These are phyloP conservation scores for Phytophthora fragariaefolia DNA, from an alignment of 352 stramenopile genomes.

Conservation along the genomic window DNA sequence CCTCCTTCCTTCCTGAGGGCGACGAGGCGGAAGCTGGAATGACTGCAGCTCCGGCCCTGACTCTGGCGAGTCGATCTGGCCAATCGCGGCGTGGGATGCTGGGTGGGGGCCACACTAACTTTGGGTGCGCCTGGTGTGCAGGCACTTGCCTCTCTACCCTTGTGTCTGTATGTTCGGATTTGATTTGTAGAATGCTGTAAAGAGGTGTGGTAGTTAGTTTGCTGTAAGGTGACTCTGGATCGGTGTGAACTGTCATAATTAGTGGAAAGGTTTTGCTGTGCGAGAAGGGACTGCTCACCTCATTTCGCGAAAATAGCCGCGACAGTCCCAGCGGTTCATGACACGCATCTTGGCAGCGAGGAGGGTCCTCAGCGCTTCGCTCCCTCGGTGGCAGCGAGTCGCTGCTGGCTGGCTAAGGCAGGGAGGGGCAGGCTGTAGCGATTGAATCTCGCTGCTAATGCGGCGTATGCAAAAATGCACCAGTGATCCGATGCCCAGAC, in stretches of 20 bases:
- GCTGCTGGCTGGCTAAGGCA: background rate
- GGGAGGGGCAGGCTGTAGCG: background rate
- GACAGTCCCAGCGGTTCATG: background rate
- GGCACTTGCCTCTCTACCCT: background rate
- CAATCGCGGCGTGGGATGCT: background rate
- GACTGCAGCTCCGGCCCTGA: constrained; percentile 2
- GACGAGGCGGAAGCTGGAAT: constrained; percentile 21
- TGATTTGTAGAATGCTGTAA: no score
- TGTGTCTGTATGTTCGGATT: background rate
- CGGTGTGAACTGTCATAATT: no score
- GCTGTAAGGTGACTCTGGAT: no score
- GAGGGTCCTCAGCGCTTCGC: background rate
- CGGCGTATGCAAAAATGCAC: no score
- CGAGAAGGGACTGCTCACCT: no score
- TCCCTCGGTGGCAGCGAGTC: no score
- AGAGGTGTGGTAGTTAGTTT: no score
- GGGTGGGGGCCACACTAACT: constrained; percentile 9
- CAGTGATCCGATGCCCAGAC: no score
- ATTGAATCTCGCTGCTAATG: no score
- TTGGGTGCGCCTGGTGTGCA: constrained; percentile 3
- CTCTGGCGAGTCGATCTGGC: background rate
- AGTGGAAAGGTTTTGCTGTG: no score
- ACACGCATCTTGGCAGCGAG: background rate
- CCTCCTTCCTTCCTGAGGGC: background rate
- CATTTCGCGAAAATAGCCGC: background rate